A percentile compares a stretch with the other conserved stretches of the same genome.
These are phyloP conservation scores for Ceratorhiza oryzae-sativae DNA, from an alignment of 1,284 basidiomycete genomes.

Conservation along the genomic window DNA sequence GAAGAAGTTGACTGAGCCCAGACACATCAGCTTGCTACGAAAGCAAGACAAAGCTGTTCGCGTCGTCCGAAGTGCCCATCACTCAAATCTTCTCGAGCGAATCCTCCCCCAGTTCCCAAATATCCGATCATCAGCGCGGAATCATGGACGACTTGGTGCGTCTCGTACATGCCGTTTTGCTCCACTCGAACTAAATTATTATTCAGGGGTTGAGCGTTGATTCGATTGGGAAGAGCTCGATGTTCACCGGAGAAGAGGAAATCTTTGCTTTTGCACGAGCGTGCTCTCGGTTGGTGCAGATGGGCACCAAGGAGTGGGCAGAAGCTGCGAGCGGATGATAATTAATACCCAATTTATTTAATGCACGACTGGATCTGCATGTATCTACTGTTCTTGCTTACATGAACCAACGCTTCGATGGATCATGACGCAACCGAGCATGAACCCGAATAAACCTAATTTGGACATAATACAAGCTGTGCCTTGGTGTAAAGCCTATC, in stretches of 20 bases:
- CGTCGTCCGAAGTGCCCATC: constrained; percentile 89
- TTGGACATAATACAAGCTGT: constrained; percentile 11
- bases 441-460: constrained; percentile 11
- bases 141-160: constrained; percentile 90
- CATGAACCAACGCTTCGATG: not conserved
- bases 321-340: constrained; percentile 30
- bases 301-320: constrained; percentile 69
- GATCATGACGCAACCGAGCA: constrained; percentile 26
- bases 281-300: constrained; percentile 88
- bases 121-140: constrained; percentile 83
- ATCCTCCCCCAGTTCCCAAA: constrained; percentile 49
- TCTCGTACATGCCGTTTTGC: constrained; percentile 42
- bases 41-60: constrained; percentile 89
- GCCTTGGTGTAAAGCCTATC: not conserved
- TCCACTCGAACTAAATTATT: constrained; percentile 30
- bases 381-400: not conserved
- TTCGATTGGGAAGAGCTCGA: constrained; percentile 77
- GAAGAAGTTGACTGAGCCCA: constrained; percentile 22
- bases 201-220: constrained; percentile 76
- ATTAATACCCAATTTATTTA: not conserved
- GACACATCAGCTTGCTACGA: constrained; percentile 79
- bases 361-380: not conserved
- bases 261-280: constrained; percentile 94
- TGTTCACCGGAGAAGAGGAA: constrained; percentile 94
- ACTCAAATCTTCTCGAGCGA: constrained; percentile 86